Evolutionary conservation across 179 eudicot species (phyloP).

Genomic region (Actinidia arguta): DNA sequence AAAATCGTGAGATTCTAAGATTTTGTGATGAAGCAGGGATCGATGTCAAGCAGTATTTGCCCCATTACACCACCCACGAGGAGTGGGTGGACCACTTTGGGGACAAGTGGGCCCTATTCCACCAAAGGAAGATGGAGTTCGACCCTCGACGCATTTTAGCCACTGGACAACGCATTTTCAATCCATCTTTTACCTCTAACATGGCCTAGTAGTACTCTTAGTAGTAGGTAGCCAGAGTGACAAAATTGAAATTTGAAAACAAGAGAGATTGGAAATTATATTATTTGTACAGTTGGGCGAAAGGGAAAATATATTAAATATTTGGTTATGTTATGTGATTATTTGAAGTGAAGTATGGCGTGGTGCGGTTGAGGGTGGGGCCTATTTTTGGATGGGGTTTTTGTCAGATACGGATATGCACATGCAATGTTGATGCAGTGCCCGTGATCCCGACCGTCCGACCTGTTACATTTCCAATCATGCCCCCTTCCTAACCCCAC

Average conservation of each 20-base stretch:
- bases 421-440: constrained; percentile 15
- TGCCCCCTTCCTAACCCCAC: constrained; percentile 4
- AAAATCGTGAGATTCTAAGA: constrained; percentile 57
- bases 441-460: constrained; percentile 21
- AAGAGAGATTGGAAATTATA: too few species aligned
- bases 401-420: neutral
- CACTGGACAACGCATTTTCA: constrained; percentile 80
- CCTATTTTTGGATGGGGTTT: neutral
- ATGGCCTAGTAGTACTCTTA: constrained; percentile 13
- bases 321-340: too few species aligned
- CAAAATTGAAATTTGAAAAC: too few species aligned
- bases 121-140: constrained; percentile 59
- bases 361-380: neutral
- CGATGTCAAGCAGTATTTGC: constrained; percentile 73
- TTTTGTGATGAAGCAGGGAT: constrained; percentile 66
- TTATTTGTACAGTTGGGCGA: too few species aligned
- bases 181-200: constrained; percentile 31
- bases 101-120: constrained; percentile 65
- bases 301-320: too few species aligned
- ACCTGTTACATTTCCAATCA: neutral
- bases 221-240: too few species aligned
- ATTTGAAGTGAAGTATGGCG: too few species aligned
- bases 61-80: constrained; percentile 66
- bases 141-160: constrained; percentile 81
- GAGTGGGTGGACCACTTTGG: constrained; percentile 87